These are phyloP conservation scores for Raffaelea albimanens DNA, from an alignment of 2,329 filamentous ascomycete genomes.

Conservation along the genomic window DNA sequence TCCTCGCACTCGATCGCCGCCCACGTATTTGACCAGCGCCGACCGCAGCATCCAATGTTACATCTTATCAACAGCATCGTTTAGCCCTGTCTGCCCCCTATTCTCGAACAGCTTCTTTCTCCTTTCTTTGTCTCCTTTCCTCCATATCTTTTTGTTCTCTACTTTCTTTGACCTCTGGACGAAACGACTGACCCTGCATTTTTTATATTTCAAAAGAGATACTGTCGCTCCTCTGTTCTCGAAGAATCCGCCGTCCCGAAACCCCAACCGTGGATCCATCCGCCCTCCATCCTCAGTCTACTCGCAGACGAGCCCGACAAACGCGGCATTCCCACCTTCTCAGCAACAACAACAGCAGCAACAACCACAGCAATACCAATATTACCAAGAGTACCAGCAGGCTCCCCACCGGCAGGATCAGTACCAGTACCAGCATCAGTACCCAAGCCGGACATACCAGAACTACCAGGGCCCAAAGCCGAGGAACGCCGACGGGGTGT, in stretches of 20 bases:
- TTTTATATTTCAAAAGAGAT: constrained; percentile 15
- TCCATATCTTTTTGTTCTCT: background rate
- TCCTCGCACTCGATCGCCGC: too few relatives aligned
- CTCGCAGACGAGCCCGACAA: constrained; percentile 41
- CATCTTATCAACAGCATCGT: background rate
- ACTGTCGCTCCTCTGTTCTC: constrained; percentile 18
- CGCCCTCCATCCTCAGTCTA: constrained; percentile 53
- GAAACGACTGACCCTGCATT: background rate
- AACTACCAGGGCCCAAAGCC: too few relatives aligned
- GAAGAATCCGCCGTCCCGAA: constrained; percentile 23
- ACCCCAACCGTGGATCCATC: constrained; percentile 24
- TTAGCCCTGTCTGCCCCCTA: background rate
- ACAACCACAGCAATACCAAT: background rate
- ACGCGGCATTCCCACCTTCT: constrained; percentile 21
- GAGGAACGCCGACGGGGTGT: constrained; percentile 28
- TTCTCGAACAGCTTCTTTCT: background rate
- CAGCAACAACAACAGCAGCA: constrained; percentile 4
- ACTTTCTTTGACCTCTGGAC: too few relatives aligned
- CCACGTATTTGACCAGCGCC: background rate
- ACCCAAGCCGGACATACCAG: too few relatives aligned
- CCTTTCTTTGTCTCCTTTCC: background rate
- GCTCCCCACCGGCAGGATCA: constrained; percentile 4
- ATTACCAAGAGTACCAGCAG: constrained; percentile 6
- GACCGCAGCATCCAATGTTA: background rate
- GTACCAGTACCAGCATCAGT: background rate